phyloP scores from a whole-genome alignment of 495 filamentous ascomycete species.

The Neurospora sp. region DNA sequence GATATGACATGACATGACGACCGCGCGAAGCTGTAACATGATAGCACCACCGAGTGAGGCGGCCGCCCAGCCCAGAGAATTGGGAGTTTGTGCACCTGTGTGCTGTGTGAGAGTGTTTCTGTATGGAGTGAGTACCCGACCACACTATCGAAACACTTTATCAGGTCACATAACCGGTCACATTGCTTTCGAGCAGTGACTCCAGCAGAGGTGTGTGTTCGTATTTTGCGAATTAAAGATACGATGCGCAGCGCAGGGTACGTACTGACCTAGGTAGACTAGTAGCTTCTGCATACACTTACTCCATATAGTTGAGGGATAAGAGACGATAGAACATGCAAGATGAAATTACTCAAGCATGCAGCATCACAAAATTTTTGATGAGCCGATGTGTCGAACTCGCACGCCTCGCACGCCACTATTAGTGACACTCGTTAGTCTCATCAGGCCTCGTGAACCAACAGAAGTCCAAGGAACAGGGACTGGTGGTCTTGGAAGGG shows the following conservation, averaged over 20 bases:
- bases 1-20: background rate
- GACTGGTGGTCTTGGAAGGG: background rate
- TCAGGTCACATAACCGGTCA: background rate
- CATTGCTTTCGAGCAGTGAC: background rate
- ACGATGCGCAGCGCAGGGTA: background rate
- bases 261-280: background rate
- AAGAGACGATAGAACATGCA: background rate
- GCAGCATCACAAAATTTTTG: background rate
- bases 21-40: background rate
- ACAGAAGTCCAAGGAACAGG: background rate
- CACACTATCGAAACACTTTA: background rate
- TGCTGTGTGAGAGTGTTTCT: background rate
- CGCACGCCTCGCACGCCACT: background rate
- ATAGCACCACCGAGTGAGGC: background rate
- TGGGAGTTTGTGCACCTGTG: background rate
- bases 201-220: background rate
- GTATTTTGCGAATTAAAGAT: background rate
- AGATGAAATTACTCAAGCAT: background rate
- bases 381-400: background rate
- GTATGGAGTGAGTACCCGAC: background rate
- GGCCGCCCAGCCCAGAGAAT: background rate
- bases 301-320: background rate
- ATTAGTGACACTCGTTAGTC: background rate
- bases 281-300: background rate
- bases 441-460: background rate